Evolutionary conservation across 169 alveolate genomes (phyloP), one percentile per base, ranked within the genome.

Genomic region (Sarcocystis neurona): DNA sequence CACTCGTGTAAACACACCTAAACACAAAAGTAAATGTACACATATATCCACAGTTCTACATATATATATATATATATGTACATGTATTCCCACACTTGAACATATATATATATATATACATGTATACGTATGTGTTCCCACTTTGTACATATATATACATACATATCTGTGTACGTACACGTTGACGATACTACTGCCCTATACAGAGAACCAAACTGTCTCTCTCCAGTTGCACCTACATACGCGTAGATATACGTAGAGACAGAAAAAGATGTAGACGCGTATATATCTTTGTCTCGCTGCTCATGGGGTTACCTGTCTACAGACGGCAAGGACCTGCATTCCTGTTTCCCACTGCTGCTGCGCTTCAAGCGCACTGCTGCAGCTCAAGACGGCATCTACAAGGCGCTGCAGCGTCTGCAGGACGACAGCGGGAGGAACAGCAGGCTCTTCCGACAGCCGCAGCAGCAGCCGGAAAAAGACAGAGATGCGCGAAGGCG

Each of bases 401-500:
- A 72, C 82, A 53, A 72, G 82, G 23, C 82, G 82, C 12, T 39
- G 82, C 37, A 72, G 82, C 12, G 82, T 32, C 82, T 39, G 82
- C 20, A 72, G 82, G 18, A 39, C 82, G 6, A 39, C 41, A 53
- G 20, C 34, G n/a, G 82, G 58, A 2, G 53, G 56, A 30, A 72
- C 82, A 30, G 41, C 82, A 15, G 82, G 82, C 53, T 72, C 82
- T 34, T 39, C 46, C 41, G 82, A 48, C 18, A 72, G 82, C 39
- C 82, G 82, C 82, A 72, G 82, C 82, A 72, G 56, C 47, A 72
- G 82, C 82, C 56, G 82, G 18, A 72, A 72, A 32, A 72, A 72
- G 58, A 39, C 56, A 5, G 82, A 53, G 41, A 72, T 72, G 56
- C 41, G 82, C n/a, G 82, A 72, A 2, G 82, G 82, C 82, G 82